These are phyloP conservation scores for Phytophthora cryptogea DNA, from an alignment of 352 stramenopile genomes.

Conservation along the genomic window DNA sequence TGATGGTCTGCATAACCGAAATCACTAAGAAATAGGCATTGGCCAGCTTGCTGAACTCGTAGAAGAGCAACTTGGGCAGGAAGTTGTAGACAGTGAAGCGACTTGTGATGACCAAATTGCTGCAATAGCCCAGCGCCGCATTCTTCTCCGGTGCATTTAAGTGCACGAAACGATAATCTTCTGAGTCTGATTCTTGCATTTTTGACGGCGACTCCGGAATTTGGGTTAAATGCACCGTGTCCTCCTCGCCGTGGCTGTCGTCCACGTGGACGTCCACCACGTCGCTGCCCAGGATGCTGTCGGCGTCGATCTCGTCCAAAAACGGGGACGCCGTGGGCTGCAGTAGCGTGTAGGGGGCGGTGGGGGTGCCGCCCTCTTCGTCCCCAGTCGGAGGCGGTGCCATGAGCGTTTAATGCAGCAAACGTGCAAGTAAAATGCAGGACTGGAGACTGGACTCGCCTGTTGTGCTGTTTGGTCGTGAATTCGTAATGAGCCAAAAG, in stretches of 20 bases:
- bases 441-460: not conserved
- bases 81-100: conserved; percentile 93
- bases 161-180: conserved; percentile 71
- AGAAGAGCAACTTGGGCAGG: conserved; percentile 90
- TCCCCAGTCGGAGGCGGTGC: conserved; percentile 1
- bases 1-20: conserved; percentile 91
- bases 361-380: conserved; percentile 26
- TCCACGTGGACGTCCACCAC: conserved; percentile 37
- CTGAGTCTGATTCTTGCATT: not conserved
- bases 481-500: not conserved
- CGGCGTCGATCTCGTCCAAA: conserved; percentile 24
- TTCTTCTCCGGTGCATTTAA: conserved; percentile 73
- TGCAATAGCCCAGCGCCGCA: conserved; percentile 58
- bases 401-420: not conserved
- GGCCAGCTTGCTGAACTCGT: conserved; percentile 91
- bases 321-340: conserved; percentile 13
- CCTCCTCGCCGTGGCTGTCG: conserved; percentile 32
- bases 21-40: conserved; percentile 96
- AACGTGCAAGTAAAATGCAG: too few species aligned
- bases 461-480: conserved; percentile 7
- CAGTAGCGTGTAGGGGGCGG: conserved; percentile 30
- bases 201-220: not conserved
- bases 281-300: conserved; percentile 36
- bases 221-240: not conserved
- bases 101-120: conserved; percentile 88